These are phyloP conservation scores for Cyclocybe aegerita DNA, from an alignment of 768 basidiomycete species.

Conservation along the genomic window DNA sequence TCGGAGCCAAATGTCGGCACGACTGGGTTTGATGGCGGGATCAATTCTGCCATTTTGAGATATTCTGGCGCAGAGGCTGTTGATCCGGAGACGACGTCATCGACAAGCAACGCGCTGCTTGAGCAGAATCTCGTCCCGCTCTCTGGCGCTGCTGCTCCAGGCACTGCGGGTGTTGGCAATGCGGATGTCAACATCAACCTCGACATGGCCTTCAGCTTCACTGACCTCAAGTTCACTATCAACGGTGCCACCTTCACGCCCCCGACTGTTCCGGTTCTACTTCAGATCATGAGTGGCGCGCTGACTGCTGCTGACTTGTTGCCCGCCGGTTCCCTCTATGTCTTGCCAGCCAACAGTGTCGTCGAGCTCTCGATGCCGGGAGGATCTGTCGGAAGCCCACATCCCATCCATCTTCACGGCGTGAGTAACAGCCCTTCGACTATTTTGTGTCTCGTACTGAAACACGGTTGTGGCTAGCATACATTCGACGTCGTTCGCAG, in stretches of 20 bases:
- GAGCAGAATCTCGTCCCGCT: constrained; percentile 39
- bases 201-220: constrained; percentile 19
- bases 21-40: constrained; percentile 8
- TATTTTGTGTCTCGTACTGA: background rate
- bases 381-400: constrained; percentile 26
- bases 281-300: constrained; percentile 16
- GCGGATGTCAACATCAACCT: constrained; percentile 41
- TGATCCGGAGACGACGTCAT: constrained; percentile 38
- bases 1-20: constrained; percentile 27
- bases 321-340: constrained; percentile 30
- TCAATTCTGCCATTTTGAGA: constrained; percentile 47
- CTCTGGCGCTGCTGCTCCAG: constrained; percentile 21
- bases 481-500: constrained; percentile 37
- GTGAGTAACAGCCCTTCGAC: constrained; percentile 22
- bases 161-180: constrained; percentile 28
- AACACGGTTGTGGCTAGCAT: constrained; percentile 30
- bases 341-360: constrained; percentile 33
- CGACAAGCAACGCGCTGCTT: constrained; percentile 22
- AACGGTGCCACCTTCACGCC: constrained; percentile 1
- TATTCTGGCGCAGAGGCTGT: constrained; percentile 39
- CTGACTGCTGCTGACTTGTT: constrained; percentile 22
- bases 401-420: constrained; percentile 42
- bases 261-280: constrained; percentile 12
- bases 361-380: constrained; percentile 36
- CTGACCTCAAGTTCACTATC: constrained; percentile 7